These are phyloP conservation scores for Penicillium canariense DNA, from an alignment of 495 filamentous ascomycete species.

Conservation along the genomic window DNA sequence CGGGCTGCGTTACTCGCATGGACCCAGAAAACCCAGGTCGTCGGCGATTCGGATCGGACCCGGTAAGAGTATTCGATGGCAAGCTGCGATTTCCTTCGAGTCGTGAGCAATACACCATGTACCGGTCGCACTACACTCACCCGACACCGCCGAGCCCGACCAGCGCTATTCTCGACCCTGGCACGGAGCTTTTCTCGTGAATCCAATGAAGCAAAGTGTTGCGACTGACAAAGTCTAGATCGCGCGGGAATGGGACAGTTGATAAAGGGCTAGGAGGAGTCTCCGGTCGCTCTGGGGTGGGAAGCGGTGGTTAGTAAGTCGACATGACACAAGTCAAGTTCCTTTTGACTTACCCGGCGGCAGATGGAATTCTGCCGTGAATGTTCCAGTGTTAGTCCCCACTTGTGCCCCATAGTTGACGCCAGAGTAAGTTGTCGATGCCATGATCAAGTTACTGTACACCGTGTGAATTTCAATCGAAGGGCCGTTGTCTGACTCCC, in stretches of 20 bases:
- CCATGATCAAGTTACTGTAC: background rate
- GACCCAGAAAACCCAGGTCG: slow-evolving; percentile 53
- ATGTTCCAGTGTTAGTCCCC: slow-evolving; percentile 1
- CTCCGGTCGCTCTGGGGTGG: slow-evolving; percentile 9
- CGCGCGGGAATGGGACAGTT: slow-evolving; percentile 30
- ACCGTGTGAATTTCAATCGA: background rate
- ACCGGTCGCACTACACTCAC: slow-evolving; percentile 17
- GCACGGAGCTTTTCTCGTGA: slow-evolving; percentile 19
- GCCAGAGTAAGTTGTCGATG: background rate
- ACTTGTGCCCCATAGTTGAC: background rate
- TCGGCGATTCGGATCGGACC: slow-evolving; percentile 30
- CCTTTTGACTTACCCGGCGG: background rate
- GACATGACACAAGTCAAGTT: background rate
- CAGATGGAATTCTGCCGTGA: background rate
- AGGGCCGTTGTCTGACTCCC: background rate
- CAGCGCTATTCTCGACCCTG: slow-evolving; percentile 23
- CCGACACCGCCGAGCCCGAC: slow-evolving; percentile 36
- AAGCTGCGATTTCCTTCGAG: slow-evolving; percentile 37
- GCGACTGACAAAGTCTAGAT: slow-evolving; percentile 36
- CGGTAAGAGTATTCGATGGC: slow-evolving; percentile 41
- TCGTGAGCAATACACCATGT: slow-evolving; percentile 1
- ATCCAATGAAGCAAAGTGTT: slow-evolving; percentile 25
- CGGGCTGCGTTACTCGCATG: slow-evolving; percentile 38
- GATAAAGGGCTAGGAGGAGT: slow-evolving; percentile 16
- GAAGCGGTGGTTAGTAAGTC: background rate